These are phyloP conservation scores for Schwanniomyces pseudopolymorphus DNA, from an alignment of 805 yeast genomes.

Conservation along the genomic window DNA sequence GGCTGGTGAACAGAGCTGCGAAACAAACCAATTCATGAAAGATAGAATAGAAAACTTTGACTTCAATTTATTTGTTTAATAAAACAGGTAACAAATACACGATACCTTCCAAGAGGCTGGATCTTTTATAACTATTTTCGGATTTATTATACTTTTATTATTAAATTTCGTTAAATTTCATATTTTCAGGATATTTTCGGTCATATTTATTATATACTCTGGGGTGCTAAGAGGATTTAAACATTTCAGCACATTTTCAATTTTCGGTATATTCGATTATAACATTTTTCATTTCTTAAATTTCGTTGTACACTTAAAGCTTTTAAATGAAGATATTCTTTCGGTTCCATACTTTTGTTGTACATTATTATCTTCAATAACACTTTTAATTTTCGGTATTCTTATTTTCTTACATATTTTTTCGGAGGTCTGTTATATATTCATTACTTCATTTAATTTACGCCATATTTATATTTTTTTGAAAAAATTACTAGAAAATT, in stretches of 20 bases:
- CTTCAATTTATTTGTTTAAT: constrained; percentile 20
- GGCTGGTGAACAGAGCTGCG: constrained; percentile 15
- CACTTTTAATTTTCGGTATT: background rate
- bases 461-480: too few species aligned
- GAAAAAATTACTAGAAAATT: too few species aligned
- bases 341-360: background rate
- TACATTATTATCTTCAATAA: background rate
- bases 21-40: constrained; percentile 21
- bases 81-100: constrained; percentile 1
- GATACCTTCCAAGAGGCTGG: background rate
- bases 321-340: background rate
- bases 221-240: too few species aligned
- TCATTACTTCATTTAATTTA: too few species aligned
- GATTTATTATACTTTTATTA: too few species aligned
- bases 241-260: too few species aligned
- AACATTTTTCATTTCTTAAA: background rate
- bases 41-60: constrained; percentile 29
- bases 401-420: background rate
- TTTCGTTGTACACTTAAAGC: constrained; percentile 1
- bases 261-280: background rate
- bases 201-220: too few species aligned
- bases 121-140: background rate
- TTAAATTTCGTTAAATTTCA: background rate
- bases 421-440: background rate
- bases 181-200: too few species aligned